Evolutionary conservation across 805 yeast species (phyloP).

Genomic region (Pichia phayaonensis): DNA sequence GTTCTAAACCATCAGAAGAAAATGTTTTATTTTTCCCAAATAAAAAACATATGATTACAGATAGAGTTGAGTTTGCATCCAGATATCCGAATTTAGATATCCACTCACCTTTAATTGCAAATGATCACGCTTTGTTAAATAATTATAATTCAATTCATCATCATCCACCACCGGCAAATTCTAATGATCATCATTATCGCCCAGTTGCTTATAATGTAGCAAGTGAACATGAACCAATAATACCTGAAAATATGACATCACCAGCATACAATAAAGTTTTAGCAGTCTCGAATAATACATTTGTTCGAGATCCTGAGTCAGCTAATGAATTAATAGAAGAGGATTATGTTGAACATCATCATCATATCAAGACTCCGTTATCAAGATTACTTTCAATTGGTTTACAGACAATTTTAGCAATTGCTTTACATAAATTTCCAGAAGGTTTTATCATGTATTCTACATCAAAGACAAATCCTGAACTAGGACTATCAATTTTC

Average conservation of each 20-base stretch:
- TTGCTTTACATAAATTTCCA: slow-evolving; percentile 85
- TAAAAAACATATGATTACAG: slow-evolving; percentile 20
- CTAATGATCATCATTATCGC: not conserved
- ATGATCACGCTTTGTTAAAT: not conserved
- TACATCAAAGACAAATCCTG: slow-evolving; percentile 59
- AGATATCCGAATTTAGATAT: slow-evolving; percentile 27
- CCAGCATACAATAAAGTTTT: not conserved
- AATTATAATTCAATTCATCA: not conserved
- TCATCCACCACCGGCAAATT: not conserved
- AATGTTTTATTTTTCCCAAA: slow-evolving; percentile 26
- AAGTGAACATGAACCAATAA: not conserved
- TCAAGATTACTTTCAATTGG: slow-evolving; percentile 82
- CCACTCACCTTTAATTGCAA: slow-evolving; percentile 24
- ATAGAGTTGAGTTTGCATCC: slow-evolving; percentile 18
- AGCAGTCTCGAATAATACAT: not conserved
- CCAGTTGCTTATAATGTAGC: not conserved
- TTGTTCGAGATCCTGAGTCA: not conserved
- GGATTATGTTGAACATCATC: slow-evolving; percentile 41
- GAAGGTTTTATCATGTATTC: slow-evolving; percentile 90
- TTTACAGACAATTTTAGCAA: slow-evolving; percentile 80
- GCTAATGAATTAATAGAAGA: not conserved
- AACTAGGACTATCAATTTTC: slow-evolving; percentile 73
- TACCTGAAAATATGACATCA: not conserved
- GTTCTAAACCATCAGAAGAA: slow-evolving; percentile 29
- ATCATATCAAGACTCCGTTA: slow-evolving; percentile 68